Evolutionary conservation across 805 yeast genomes (phyloP).

Genomic region (Lachancea waltii): DNA sequence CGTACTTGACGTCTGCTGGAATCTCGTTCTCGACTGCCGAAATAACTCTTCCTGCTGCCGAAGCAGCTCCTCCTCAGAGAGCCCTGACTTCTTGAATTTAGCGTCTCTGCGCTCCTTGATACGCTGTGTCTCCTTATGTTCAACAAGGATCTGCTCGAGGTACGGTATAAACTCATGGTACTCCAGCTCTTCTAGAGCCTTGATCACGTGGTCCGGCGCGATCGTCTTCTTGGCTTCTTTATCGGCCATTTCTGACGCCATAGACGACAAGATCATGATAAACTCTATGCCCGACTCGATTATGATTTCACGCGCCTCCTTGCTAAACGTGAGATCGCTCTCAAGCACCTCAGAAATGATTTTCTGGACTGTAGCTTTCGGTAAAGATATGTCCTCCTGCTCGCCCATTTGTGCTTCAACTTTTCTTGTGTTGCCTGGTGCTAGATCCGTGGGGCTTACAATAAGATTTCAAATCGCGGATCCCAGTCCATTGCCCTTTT

Average conservation of each 20-base stretch:
- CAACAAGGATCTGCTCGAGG: constrained; percentile 69
- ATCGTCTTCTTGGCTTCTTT: constrained; percentile 94
- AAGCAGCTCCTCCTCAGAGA: constrained; percentile 85
- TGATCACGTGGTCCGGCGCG: constrained; percentile 91
- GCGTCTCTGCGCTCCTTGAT: constrained; percentile 86
- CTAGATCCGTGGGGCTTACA: not conserved
- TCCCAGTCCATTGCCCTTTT: constrained; percentile 1
- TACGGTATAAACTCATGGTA: constrained; percentile 79
- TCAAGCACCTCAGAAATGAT: constrained; percentile 87
- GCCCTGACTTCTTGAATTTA: constrained; percentile 87
- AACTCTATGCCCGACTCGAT: constrained; percentile 96
- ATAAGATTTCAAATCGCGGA: not conserved
- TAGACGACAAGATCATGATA: constrained; percentile 88
- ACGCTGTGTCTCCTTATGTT: constrained; percentile 83
- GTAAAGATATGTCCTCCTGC: constrained; percentile 38
- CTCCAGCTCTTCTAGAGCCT: constrained; percentile 82
- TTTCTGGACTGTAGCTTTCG: constrained; percentile 89
- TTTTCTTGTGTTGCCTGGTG: not conserved
- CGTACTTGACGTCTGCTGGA: constrained; percentile 34
- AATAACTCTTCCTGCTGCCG: constrained; percentile 90
- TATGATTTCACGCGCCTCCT: constrained; percentile 90
- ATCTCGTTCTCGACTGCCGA: constrained; percentile 63
- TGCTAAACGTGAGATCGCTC: constrained; percentile 77
- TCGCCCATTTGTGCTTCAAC: constrained; percentile 11
- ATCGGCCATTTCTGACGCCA: constrained; percentile 93